Base-by-base conservation (phyloP, 75 land plant species). In the Pseudotsuga menziesii region DNA sequence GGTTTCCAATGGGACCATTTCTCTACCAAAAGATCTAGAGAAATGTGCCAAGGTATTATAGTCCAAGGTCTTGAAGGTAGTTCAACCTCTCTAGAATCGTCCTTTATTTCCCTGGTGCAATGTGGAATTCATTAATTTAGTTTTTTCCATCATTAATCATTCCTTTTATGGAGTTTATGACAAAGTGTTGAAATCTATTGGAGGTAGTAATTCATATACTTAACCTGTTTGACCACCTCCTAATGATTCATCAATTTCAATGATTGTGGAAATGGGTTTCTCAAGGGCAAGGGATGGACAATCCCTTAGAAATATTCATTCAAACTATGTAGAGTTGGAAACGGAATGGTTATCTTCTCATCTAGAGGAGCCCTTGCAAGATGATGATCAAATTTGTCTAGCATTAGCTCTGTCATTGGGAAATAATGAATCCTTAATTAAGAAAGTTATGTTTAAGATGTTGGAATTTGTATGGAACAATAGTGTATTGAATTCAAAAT, bases 301-400 rank as follows among this genome's bases (percentile, higher is more conserved):
- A 85, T 98, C 99, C 48, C 74, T 97, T 48, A 81, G 99, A 76
- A 91, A 91, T 70, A 93, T 92, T 58, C 92, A 87, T 25, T 80
- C 90, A 63, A 92, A 91, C 73, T 91, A 91, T 84, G 99, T 94
- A 41, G 99, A 97, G 78, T 76, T 94, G 83, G 99, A 98, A 61
- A 92, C 91, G 90, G 99, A 97, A 60, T 97, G 99, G 99, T 79
- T 97, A 73, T 92, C 89, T 64, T 89, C 88, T 54, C 98, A 92
- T 87, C 98, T 93, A 39, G 99, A 97, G 78, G 99, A 94, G 71
- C 57, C 80, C 48, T 72, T 54, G 13, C 92, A 89, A 82, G 99
- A 97, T 85, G 99, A 97, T 78, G 98, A 92, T 94, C 98, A 97
- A 77, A 92, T 97, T 81, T 97, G 83, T n/a, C n/a, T n/a, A n/a